Evolutionary conservation across 306 rosid species (phyloP), one percentile per base, ranked within the genome.

Genomic region (Acmispon strigosus): DNA sequence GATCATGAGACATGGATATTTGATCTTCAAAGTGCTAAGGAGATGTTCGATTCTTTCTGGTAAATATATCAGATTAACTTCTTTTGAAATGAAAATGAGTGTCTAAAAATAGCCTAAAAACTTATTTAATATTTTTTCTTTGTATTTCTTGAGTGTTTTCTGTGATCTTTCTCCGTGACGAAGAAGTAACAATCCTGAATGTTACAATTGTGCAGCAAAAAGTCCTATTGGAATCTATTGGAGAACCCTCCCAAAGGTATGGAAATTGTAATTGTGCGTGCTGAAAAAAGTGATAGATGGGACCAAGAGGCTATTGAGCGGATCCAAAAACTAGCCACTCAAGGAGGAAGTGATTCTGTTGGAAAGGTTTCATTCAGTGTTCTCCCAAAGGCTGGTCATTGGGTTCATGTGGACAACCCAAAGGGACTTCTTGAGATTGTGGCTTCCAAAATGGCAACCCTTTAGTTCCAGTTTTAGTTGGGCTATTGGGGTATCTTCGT

Each of bases 361-460:
- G 97, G 98, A 53, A 86, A 84, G 79, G 82, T 86, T 78, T 86
- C 87, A 2, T 64, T 66, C 59, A 75, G 63, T 60, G 73, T 89
- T 80, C 99, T 94, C 79, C 97, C 99, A 43, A 73, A 84, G 52
- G 85, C 96, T 10, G 96, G 97, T 32, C 99, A 94, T 47, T 94
- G 99, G 99, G 96, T 94, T 89, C 96, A 94, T 73, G 91, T 82
- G 76, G 97, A 91, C 81, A 91, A 89, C 68, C 96, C 98, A 17
- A 86, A 83, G 71, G 96, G 98, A 68, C 95, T 91, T 78, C 85
- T 94, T 34, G 88, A 87, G 72, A 86, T 89, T 63, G 74, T 94
- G 76, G 90, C 86, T 69, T 85, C 97, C 61, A 89, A 77, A 79
- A 68, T 94, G 52, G 81, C 82, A 69, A 78, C 97, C 68, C 82